phyloP scores from a whole-genome alignment of 352 stramenopile genomes.

The Phytopythium aichiense region DNA sequence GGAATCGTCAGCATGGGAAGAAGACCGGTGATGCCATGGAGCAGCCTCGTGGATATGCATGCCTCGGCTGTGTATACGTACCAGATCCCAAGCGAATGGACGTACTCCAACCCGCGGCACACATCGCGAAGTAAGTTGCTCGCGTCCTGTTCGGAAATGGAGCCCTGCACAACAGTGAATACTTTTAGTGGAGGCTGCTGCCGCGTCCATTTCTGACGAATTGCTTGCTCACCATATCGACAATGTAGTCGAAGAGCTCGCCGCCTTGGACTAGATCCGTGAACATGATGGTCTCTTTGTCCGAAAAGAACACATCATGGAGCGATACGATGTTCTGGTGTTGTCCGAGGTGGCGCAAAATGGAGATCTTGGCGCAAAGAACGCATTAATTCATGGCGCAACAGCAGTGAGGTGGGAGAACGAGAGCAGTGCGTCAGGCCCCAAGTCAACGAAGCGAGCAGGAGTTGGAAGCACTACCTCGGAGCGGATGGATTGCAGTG shows the following conservation, averaged over 20 bases:
- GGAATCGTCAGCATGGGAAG: too few species aligned
- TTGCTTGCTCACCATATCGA: constrained; percentile 38
- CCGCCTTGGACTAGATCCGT: constrained; percentile 71
- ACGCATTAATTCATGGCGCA: too few species aligned
- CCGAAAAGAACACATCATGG: constrained; percentile 54
- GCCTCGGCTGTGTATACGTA: constrained; percentile 12
- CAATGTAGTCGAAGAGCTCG: constrained; percentile 81
- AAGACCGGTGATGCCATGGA: too few species aligned
- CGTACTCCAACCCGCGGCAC: constrained; percentile 55
- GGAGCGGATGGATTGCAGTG: constrained; percentile 46
- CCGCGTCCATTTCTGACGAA: too few species aligned
- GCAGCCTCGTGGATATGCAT: too few species aligned
- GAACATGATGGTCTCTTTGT: constrained; percentile 76
- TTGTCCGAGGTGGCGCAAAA: constrained; percentile 46
- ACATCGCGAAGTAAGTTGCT: constrained; percentile 61
- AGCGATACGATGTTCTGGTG: constrained; percentile 72
- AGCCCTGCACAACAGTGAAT: constrained; percentile 29
- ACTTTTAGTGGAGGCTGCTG: too few species aligned
- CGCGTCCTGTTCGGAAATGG: constrained; percentile 69
- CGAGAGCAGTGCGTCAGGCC: too few species aligned
- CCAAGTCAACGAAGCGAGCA: too few species aligned
- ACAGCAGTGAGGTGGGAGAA: too few species aligned
- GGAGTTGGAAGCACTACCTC: constrained; percentile 26
- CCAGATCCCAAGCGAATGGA: constrained; percentile 66
- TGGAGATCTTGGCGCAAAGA: constrained; percentile 39